Conservation (phyloP, 768 basidiomycete species). For the Cantharellus anzutake region DNA sequence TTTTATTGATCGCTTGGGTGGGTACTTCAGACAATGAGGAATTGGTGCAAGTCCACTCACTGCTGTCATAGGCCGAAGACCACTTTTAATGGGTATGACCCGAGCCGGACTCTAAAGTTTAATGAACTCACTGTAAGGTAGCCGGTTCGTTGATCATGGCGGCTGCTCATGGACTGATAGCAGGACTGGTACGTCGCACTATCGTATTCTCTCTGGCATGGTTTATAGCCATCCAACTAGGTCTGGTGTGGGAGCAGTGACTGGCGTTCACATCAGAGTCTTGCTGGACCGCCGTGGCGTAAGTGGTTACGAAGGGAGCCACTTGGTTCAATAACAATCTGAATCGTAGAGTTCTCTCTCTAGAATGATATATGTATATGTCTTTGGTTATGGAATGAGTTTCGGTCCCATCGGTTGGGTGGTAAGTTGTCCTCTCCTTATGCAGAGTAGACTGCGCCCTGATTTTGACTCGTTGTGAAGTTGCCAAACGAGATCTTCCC, state of each 20-base stretch:
- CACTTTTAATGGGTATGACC: constrained; percentile 32
- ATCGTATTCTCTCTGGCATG: neutral
- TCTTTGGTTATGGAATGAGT: constrained; percentile 55
- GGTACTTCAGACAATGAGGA: constrained; percentile 4
- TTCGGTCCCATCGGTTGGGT: constrained; percentile 75
- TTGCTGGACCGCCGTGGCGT: constrained; percentile 59
- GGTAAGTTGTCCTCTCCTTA: neutral
- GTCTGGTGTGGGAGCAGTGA: constrained; percentile 18
- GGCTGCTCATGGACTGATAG: constrained; percentile 42
- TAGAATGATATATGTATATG: constrained; percentile 55
- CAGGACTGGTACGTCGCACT: constrained; percentile 30
- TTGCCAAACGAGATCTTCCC: constrained; percentile 73
- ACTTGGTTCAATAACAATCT: neutral
- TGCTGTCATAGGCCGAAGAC: constrained; percentile 33
- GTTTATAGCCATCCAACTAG: constrained; percentile 1
- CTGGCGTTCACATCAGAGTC: constrained; percentile 37
- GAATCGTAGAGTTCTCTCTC: neutral
- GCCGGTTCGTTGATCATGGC: constrained; percentile 45
- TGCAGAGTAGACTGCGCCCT: neutral
- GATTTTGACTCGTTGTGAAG: neutral
- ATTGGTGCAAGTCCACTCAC: neutral
- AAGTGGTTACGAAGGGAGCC: constrained; percentile 12
- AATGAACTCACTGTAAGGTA: constrained; percentile 3
- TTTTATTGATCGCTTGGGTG: constrained; percentile 47
- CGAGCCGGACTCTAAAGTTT: neutral